Percentiles rank a stretch among this genome's conserved stretches.
Evolutionary conservation across 164 flowering plant species (phyloP).

Genomic region (Aristolochia contorta): DNA sequence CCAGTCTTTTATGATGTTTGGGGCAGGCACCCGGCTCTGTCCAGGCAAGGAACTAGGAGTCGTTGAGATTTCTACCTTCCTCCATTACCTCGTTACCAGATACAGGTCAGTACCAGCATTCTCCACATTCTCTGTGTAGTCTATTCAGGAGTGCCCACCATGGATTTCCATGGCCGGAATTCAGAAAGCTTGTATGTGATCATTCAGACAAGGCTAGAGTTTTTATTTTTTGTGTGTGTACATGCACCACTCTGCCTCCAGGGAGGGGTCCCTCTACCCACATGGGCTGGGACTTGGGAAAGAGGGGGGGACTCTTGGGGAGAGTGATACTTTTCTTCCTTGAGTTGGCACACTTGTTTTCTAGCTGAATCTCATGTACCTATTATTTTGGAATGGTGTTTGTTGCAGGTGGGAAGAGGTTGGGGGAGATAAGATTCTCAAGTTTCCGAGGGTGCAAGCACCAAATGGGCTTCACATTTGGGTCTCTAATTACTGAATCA

Average conservation of each 20-base stretch:
- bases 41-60: slow-evolving; percentile 92
- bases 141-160: no score
- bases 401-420: slow-evolving; percentile 55
- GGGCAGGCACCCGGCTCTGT: slow-evolving; percentile 76
- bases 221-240: no score
- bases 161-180: no score
- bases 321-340: background rate
- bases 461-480: slow-evolving; percentile 48
- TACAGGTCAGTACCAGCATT: slow-evolving; percentile 40
- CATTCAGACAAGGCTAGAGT: no score
- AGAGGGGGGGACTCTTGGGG: no score
- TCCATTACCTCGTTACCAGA: slow-evolving; percentile 77
- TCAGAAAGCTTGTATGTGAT: no score
- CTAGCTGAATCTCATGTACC: background rate
- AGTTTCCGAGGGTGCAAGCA: slow-evolving; percentile 62
- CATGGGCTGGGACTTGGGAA: no score
- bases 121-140: background rate
- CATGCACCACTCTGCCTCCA: no score
- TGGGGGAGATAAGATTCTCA: slow-evolving; percentile 31
- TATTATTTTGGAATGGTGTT: background rate
- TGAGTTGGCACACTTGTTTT: slow-evolving; percentile 1
- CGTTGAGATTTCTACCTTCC: slow-evolving; percentile 60
- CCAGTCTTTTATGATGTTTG: slow-evolving; percentile 52
- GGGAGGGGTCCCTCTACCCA: no score
- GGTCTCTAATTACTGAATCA: slow-evolving; percentile 20